phyloP scores from a whole-genome alignment of 1,139 yeast genomes.

The Saccharomyces hybrid region DNA sequence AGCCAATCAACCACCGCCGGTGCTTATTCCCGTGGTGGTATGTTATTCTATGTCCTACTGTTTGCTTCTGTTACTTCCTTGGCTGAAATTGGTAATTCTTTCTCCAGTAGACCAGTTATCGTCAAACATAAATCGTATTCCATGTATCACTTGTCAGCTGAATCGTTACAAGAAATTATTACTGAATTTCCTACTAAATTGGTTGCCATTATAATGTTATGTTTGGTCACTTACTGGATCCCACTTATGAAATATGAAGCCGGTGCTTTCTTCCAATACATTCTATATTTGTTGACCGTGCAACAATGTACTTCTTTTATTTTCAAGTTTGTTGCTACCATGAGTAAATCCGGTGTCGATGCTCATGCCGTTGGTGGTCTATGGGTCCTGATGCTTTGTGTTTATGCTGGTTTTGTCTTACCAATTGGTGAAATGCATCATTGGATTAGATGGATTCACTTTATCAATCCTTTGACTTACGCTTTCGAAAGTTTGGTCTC shows the following conservation, averaged over 20 bases:
- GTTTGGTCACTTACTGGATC: slow-evolving; percentile 49
- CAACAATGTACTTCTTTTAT: slow-evolving; percentile 47
- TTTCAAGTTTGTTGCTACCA: slow-evolving; percentile 54
- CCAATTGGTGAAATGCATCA: slow-evolving; percentile 53
- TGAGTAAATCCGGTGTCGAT: slow-evolving; percentile 46
- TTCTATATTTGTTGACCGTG: slow-evolving; percentile 42
- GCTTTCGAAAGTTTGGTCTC: slow-evolving; percentile 50
- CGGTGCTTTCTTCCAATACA: slow-evolving; percentile 56
- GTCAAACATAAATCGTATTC: slow-evolving; percentile 58
- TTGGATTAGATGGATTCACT: slow-evolving; percentile 58
- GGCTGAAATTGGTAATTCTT: slow-evolving; percentile 51
- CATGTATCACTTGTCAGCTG: slow-evolving; percentile 61
- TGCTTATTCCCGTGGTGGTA: slow-evolving; percentile 51
- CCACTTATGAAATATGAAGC: slow-evolving; percentile 48
- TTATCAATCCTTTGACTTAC: slow-evolving; percentile 50
- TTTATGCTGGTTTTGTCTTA: slow-evolving; percentile 54
- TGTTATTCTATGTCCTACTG: slow-evolving; percentile 49
- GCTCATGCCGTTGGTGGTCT: slow-evolving; percentile 60
- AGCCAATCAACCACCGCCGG: slow-evolving; percentile 40
- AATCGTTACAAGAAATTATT: slow-evolving; percentile 50
- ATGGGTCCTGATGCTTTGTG: slow-evolving; percentile 44
- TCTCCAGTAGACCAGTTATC: slow-evolving; percentile 51
- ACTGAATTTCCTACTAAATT: slow-evolving; percentile 54
- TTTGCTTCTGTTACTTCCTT: slow-evolving; percentile 51
- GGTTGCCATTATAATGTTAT: slow-evolving; percentile 39